phyloP scores from a whole-genome alignment of 768 basidiomycete genomes.

The Aureoboletus auriporus region DNA sequence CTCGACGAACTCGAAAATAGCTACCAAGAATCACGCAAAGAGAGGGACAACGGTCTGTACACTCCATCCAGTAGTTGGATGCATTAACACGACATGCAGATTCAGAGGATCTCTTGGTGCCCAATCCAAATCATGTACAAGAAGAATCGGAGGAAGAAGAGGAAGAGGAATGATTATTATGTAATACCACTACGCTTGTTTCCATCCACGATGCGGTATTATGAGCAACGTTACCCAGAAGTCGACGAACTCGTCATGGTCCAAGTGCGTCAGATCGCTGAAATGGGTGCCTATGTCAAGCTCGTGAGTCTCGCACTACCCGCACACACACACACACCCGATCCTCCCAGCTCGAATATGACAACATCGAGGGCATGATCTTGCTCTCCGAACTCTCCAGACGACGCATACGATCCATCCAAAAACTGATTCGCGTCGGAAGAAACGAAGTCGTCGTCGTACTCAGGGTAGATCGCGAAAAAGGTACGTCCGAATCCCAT shows the following conservation, averaged over 20 bases:
- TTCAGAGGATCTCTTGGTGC: slow-evolving; percentile 58
- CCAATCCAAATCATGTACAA: slow-evolving; percentile 61
- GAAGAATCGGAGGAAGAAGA: slow-evolving; percentile 13
- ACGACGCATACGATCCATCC: slow-evolving; percentile 93
- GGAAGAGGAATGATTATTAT: slow-evolving; percentile 10
- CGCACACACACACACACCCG: neutral
- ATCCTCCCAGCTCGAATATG: slow-evolving; percentile 81
- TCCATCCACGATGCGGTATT: slow-evolving; percentile 74
- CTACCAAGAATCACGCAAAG: slow-evolving; percentile 53
- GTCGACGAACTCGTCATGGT: slow-evolving; percentile 99
- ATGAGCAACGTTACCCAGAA: slow-evolving; percentile 90
- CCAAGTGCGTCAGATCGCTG: slow-evolving; percentile 97
- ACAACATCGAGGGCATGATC: slow-evolving; percentile 99
- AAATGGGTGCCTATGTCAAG: slow-evolving; percentile 99
- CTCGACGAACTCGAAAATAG: slow-evolving; percentile 63
- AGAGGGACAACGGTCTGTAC: slow-evolving; percentile 40
- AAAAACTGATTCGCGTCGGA: slow-evolving; percentile 96
- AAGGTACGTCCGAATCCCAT: slow-evolving; percentile 52
- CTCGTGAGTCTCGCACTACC: slow-evolving; percentile 53
- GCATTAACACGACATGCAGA: slow-evolving; percentile 4
- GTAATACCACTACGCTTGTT: neutral
- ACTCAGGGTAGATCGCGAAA: slow-evolving; percentile 97
- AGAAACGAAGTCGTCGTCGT: slow-evolving; percentile 99
- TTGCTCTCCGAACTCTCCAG: slow-evolving; percentile 96
- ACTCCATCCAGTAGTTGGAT: neutral